phyloP scores from a whole-genome alignment of 352 stramenopile species.

The Pythium monospermum region DNA sequence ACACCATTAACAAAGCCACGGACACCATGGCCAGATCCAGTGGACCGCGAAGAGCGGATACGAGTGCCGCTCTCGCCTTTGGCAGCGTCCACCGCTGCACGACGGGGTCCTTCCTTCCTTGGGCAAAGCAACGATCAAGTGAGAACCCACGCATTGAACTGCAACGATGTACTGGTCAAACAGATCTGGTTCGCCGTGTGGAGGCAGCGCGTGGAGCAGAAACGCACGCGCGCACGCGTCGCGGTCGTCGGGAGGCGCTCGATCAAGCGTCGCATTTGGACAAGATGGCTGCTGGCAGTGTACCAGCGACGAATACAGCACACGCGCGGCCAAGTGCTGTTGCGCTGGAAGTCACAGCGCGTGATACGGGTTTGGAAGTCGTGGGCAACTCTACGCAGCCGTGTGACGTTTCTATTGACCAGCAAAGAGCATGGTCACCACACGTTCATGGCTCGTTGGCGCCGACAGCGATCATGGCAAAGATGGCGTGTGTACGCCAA shows the following conservation, averaged over 20 bases:
- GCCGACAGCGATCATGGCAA: background rate
- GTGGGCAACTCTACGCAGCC: conserved; percentile 6
- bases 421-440: background rate
- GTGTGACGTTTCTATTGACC: conserved; percentile 11
- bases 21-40: background rate
- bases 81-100: too few species aligned
- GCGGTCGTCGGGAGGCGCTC: background rate
- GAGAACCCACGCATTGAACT: too few species aligned
- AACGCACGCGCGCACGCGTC: background rate
- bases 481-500: conserved; percentile 13
- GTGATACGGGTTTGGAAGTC: background rate
- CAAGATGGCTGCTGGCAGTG: background rate
- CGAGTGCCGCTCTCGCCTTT: conserved; percentile 7
- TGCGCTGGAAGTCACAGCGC: conserved; percentile 3
- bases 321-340: background rate
- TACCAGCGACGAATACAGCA: conserved; percentile 1
- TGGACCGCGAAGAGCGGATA: background rate
- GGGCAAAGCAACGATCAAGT: too few species aligned
- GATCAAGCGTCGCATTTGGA: background rate
- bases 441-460: conserved; percentile 12
- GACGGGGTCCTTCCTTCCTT: too few species aligned
- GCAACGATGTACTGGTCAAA: too few species aligned
- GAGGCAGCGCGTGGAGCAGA: conserved; percentile 5
- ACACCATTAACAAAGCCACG: background rate
- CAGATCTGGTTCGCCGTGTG: conserved; percentile 8